A percentile compares a stretch with the other conserved stretches of the same genome.
These are phyloP conservation scores for Striga hermonthica DNA, from an alignment of 305 asterid species.

Conservation along the genomic window DNA sequence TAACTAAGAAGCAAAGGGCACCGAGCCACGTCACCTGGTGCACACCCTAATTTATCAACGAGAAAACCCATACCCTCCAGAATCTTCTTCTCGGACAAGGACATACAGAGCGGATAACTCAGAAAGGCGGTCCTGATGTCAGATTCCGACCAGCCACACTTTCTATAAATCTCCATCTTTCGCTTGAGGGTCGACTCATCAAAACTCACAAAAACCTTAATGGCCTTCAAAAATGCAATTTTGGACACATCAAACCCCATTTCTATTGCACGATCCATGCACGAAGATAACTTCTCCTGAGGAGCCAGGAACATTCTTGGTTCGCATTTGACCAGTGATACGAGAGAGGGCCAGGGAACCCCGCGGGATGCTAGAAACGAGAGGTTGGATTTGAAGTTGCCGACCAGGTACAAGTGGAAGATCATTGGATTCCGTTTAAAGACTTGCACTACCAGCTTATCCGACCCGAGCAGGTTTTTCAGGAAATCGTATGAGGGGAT, in stretches of 20 bases:
- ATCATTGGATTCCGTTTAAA: neutral
- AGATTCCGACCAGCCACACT: constrained; percentile 6
- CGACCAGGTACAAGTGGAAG: neutral
- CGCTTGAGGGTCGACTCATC: neutral
- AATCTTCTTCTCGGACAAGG: neutral
- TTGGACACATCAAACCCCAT: constrained; percentile 21
- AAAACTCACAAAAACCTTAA: constrained; percentile 2
- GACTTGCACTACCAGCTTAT: constrained; percentile 7
- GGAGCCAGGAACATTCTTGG: neutral
- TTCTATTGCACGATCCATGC: constrained; percentile 16
- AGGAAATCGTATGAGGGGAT: constrained; percentile 32
- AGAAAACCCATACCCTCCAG: neutral
- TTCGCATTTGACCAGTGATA: neutral
- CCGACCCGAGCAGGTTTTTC: constrained; percentile 19
- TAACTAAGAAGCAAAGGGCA: neutral
- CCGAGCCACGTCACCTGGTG: neutral
- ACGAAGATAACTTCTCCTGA: neutral
- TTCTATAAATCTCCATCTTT: constrained; percentile 7
- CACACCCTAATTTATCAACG: neutral
- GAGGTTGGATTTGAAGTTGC: constrained; percentile 15
- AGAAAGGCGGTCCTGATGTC: neutral
- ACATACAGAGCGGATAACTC: neutral
- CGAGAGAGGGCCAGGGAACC: constrained; percentile 30
- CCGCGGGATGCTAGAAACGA: constrained; percentile 28
- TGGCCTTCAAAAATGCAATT: neutral